phyloP scores from a whole-genome alignment of 306 rosid species.

The Dryas alaskensis region DNA sequence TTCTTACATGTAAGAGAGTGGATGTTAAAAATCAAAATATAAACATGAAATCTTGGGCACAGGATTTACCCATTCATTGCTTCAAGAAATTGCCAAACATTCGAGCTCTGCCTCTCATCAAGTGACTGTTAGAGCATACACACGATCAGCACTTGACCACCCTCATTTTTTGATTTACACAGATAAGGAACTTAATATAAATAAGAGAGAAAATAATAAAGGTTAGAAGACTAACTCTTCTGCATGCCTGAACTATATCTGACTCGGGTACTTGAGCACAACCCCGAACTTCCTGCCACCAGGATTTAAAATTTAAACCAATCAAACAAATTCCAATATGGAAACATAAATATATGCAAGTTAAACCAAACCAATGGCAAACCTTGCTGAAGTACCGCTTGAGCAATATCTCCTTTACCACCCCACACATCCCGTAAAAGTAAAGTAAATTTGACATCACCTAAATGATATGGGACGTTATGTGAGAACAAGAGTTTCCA shows the following conservation, averaged over 20 bases:
- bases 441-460: slow-evolving; percentile 79
- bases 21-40: not conserved
- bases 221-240: slow-evolving; percentile 62
- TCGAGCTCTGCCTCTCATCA: slow-evolving; percentile 76
- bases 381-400: slow-evolving; percentile 97
- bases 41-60: slow-evolving; percentile 7
- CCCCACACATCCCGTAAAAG: slow-evolving; percentile 91
- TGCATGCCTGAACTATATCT: slow-evolving; percentile 80
- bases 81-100: slow-evolving; percentile 90
- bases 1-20: not conserved
- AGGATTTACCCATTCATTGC: slow-evolving; percentile 74
- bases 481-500: slow-evolving; percentile 13
- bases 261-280: slow-evolving; percentile 62
- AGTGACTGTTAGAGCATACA: slow-evolving; percentile 58
- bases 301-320: slow-evolving; percentile 19
- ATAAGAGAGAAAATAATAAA: not conserved
- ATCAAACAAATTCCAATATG: slow-evolving; percentile 20
- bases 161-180: slow-evolving; percentile 3
- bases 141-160: slow-evolving; percentile 21
- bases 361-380: slow-evolving; percentile 26
- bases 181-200: slow-evolving; percentile 1
- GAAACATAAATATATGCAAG: slow-evolving; percentile 11
- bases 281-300: slow-evolving; percentile 76
- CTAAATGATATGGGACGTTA: slow-evolving; percentile 35
- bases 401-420: slow-evolving; percentile 80